Evolutionary conservation across 1,139 yeast genomes (phyloP).

Genomic region (Yamadazyma trypodendri): DNA sequence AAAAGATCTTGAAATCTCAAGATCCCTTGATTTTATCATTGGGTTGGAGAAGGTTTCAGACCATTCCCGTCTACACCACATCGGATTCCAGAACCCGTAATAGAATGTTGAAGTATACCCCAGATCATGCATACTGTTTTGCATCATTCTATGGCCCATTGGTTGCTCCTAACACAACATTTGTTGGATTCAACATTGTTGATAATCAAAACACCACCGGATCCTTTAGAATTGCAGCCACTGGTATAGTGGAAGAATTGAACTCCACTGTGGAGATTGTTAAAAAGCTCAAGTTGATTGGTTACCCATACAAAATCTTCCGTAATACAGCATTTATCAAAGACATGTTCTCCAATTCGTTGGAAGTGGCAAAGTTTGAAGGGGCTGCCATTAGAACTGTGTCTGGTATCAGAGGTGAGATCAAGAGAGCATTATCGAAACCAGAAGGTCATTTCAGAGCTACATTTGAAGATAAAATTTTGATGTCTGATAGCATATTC

Average conservation of each 20-base stretch:
- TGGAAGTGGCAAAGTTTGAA: slow-evolving; percentile 97
- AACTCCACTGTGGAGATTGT: slow-evolving; percentile 90
- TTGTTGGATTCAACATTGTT: slow-evolving; percentile 90
- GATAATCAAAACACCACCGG: slow-evolving; percentile 84
- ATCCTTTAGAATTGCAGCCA: slow-evolving; percentile 94
- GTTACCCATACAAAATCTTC: slow-evolving; percentile 90
- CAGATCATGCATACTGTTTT: slow-evolving; percentile 96
- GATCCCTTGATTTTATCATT: slow-evolving; percentile 92
- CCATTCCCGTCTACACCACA: slow-evolving; percentile 92
- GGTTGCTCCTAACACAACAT: slow-evolving; percentile 96
- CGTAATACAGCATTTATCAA: slow-evolving; percentile 95
- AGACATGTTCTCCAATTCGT: slow-evolving; percentile 89
- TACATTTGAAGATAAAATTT: slow-evolving; percentile 93
- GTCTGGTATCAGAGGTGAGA: slow-evolving; percentile 96
- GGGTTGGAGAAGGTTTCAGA: slow-evolving; percentile 99
- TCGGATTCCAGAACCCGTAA: slow-evolving; percentile 96
- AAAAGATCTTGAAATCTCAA: slow-evolving; percentile 88
- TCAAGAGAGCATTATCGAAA: slow-evolving; percentile 87
- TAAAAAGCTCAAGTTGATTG: slow-evolving; percentile 91
- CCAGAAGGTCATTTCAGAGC: slow-evolving; percentile 99
- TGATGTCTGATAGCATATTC: slow-evolving; percentile 85
- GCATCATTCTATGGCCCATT: slow-evolving; percentile 97
- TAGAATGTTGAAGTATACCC: slow-evolving; percentile 96
- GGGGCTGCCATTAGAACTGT: slow-evolving; percentile 97
- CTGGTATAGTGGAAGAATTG: slow-evolving; percentile 93